Percentiles rank a stretch among this genome's conserved stretches.
phyloP scores from a whole-genome alignment of 2,329 filamentous ascomycete genomes.

The Aspergillus proliferans region DNA sequence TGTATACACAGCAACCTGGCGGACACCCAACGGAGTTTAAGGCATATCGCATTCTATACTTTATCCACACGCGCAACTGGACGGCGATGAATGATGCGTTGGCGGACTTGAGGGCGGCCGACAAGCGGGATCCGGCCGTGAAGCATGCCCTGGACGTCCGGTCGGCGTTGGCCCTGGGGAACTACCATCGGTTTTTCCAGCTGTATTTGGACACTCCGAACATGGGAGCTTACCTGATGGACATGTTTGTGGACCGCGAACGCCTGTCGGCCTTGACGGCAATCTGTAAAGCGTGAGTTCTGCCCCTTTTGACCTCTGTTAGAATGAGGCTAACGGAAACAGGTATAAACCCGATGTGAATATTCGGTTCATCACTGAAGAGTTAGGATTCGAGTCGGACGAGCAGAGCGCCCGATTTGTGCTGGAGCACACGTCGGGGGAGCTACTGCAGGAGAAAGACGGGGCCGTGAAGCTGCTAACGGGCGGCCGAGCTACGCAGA shows the following conservation, averaged over 20 bases:
- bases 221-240: constrained; percentile 97
- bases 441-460: constrained; percentile 69
- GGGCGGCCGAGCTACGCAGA: constrained; percentile 61
- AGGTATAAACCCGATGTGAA: constrained; percentile 91
- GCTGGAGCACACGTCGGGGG: constrained; percentile 68
- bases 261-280: constrained; percentile 82
- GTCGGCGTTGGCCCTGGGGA: constrained; percentile 83
- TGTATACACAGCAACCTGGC: constrained; percentile 81
- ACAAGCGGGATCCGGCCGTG: constrained; percentile 77
- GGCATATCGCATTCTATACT: constrained; percentile 99
- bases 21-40: constrained; percentile 94
- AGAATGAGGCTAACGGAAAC: constrained; percentile 41
- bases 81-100: constrained; percentile 96
- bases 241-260: constrained; percentile 96
- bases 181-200: constrained; percentile 97
- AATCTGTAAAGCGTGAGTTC: constrained; percentile 87
- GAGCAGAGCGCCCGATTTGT: constrained; percentile 87
- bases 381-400: constrained; percentile 92
- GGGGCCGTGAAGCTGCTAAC: constrained; percentile 68
- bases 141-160: constrained; percentile 89
- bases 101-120: constrained; percentile 97
- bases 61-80: constrained; percentile 97
- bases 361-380: constrained; percentile 87
- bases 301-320: constrained; percentile 2
- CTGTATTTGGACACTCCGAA: constrained; percentile 90